Base-by-base conservation (phyloP, 2,329 filamentous ascomycete species). In the Hansfordia pulvinata region DNA sequence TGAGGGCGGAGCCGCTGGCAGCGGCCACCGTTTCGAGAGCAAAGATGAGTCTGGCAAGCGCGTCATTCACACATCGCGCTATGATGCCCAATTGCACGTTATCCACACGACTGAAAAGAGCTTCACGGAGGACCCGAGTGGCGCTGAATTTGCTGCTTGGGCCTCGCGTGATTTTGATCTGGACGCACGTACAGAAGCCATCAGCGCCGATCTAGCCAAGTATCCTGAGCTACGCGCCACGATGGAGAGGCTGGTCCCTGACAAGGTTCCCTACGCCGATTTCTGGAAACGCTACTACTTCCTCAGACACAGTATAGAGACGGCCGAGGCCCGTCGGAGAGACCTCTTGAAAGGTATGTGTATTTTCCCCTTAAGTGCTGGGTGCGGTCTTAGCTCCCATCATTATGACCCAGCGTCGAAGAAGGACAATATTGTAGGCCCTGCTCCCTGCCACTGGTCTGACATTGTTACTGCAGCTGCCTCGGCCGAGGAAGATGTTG, bases 211-310 rank as follows among this genome's bases (percentile, higher is more conserved):
- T 51, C 51, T 98, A 38, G 76, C 86, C 38, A 83, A 79, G 47
- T 93, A 93, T 44, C 71, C 76, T 8, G 88, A 96, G 53, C 58
- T 98, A 41, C 66, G 86, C 40, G 56, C 66, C 15, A 85, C 85
- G 0, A 96, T 98, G 88, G 90, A 94, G 65, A 85, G 79, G 57
- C 60, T 93, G 29, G 90, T 98, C n/a, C 90, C 90, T 2, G 85
- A 86, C 52, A 70, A 73, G 40, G 82, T 94, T n/a, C 69, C 86
- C 18, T 98, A 98, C 44, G 67, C 62, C 27, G 70, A 79, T 27
- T 98, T 98, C 50, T 98, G 90, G 88, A 79, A 70, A 47, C 69
- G 90, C 30, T 98, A 98, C 54, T 96, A 96, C 51, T 98, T 93
- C 60, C 58, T 96, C 35, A 69, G 88, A 43, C 79, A 92, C 44